Evolutionary conservation across 2,329 filamentous ascomycete genomes (phyloP), one percentile per base, ranked within the genome.

Genomic region (Nannizziopsis arthrosporioides): DNA sequence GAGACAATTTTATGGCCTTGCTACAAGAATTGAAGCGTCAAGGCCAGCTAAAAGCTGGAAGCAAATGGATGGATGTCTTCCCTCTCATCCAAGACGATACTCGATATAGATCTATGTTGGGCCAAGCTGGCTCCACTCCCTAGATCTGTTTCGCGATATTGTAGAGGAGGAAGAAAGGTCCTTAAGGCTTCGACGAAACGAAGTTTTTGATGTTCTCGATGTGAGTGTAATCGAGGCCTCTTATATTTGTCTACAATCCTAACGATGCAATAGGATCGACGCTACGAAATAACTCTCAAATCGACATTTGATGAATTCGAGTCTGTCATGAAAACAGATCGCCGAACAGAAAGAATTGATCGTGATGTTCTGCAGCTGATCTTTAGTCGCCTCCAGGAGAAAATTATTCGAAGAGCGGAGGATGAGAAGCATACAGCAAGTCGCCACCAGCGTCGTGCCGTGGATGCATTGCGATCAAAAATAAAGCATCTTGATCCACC

Each of bases 121-220:
- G 88, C 44, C 86, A 93, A 61, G 68, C 77, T 50, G 89, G 90
- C 48, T 94, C 89, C 3, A 84, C 80, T 3, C 86, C 92, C 11
- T 94, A 55, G 88, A 96, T 59, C 73, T 98, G 5, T 96, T 98
- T 70, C 95, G 90, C 87, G 92, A 98, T 63, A 73, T 89, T 42
- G 76, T 96, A 19, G 92, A 96, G 63, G 88, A 94, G 63, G 88
- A 96, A 64, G 90, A 98, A 61, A 80, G 85, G 50, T 81, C 82
- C n/a, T 72, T 95, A 42, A 82, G 89, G 52, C 81, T 79, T 43
- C 82, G 83, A 42, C 77, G 86, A 52, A 93, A 92, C 61, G 81
- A 88, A 61, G 84, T 93, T 35, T 72, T 92, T 55, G 88, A 94
- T 68, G 86, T 92, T 56, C 75, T 94, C 57, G 85, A 93, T 73